phyloP scores from a whole-genome alignment of 805 yeast species.

The Candida parachauliodes region DNA sequence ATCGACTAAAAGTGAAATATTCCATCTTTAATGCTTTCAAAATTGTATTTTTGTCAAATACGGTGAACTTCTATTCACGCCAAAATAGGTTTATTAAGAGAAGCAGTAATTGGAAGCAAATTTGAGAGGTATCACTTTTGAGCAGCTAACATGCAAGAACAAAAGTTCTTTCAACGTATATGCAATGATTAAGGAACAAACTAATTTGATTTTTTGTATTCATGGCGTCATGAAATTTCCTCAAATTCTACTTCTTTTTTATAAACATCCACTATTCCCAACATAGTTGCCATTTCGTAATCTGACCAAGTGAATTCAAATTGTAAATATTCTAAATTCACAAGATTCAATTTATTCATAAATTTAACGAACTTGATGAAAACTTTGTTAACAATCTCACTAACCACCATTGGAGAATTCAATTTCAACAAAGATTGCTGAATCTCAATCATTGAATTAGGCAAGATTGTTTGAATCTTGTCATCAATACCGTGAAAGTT shows the following conservation, averaged over 20 bases:
- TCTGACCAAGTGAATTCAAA: constrained; percentile 50
- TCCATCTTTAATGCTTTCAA: no score
- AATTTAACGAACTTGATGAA: constrained; percentile 48
- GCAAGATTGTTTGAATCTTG: constrained; percentile 49
- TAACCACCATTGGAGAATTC: constrained; percentile 60
- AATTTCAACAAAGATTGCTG: constrained; percentile 54
- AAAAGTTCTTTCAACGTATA: no score
- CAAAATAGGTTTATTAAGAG: no score
- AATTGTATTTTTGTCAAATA: no score
- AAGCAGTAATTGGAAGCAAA: no score
- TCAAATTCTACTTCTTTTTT: constrained; percentile 5
- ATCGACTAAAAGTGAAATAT: no score
- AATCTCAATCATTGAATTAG: constrained; percentile 57
- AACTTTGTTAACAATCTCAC: constrained; percentile 50
- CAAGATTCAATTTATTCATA: constrained; percentile 35
- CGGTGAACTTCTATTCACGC: no score
- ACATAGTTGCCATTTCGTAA: constrained; percentile 58
- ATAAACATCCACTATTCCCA: constrained; percentile 58
- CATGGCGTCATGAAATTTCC: no score
- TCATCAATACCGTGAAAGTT: constrained; percentile 41
- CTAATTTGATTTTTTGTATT: no score
- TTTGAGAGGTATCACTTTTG: no score
- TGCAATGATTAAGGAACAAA: no score
- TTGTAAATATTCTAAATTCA: constrained; percentile 35
- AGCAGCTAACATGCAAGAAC: no score